phyloP scores from a whole-genome alignment of 163 green algal species.

The Scenedesmus sp. region DNA sequence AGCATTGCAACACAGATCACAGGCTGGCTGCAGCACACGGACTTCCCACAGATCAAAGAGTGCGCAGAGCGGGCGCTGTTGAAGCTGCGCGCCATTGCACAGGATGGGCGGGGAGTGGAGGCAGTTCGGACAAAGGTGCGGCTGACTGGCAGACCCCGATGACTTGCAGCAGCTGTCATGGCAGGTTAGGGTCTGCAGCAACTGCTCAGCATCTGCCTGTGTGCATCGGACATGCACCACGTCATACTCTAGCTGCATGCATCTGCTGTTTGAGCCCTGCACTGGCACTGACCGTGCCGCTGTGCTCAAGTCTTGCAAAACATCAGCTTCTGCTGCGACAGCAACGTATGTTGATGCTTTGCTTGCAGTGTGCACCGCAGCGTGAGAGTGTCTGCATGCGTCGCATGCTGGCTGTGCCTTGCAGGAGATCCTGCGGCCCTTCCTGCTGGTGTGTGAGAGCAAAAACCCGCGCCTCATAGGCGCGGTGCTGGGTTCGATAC shows the following conservation, averaged over 20 bases:
- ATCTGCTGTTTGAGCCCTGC: background rate
- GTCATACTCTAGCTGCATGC: background rate
- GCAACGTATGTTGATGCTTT: background rate
- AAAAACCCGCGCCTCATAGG: constrained; percentile 79
- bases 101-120: constrained; percentile 54
- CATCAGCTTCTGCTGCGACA: background rate
- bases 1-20: constrained; percentile 74
- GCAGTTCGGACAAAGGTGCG: constrained; percentile 61
- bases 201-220: background rate
- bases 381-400: background rate
- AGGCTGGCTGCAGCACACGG: constrained; percentile 70
- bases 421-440: constrained; percentile 87
- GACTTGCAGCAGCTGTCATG: background rate
- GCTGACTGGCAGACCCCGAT: background rate
- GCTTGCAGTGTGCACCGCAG: background rate
- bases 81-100: constrained; percentile 63
- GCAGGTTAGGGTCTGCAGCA: background rate
- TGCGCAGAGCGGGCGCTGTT: constrained; percentile 75
- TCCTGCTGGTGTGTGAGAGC: constrained; percentile 83
- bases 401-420: background rate
- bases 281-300: background rate
- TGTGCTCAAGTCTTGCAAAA: background rate
- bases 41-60: constrained; percentile 82
- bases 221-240: background rate
- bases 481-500: constrained; percentile 75